Conservation (phyloP, 2,329 filamentous ascomycete species). For the Fusarium neocosmosporiellum region DNA sequence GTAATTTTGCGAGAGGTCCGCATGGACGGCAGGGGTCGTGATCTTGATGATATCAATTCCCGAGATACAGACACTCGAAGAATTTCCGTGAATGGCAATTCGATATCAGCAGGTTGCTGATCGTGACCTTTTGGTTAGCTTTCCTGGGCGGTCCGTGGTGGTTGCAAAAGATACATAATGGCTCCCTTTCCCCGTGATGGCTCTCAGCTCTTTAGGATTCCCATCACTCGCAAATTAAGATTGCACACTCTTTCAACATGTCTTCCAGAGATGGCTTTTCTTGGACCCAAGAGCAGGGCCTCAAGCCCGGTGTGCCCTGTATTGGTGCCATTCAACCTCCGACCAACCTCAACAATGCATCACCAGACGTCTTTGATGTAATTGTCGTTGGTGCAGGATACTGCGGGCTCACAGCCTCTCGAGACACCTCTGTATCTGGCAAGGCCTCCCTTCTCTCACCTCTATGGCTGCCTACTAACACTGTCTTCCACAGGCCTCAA, state of each 20-base stretch:
- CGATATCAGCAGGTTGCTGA: background rate
- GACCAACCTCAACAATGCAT: slow-evolving; percentile 26
- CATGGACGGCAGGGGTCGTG: background rate
- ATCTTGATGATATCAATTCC: background rate
- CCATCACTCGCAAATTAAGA: background rate
- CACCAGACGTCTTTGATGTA: slow-evolving; percentile 39
- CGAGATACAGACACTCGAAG: background rate
- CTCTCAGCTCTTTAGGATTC: background rate
- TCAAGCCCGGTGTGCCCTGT: slow-evolving; percentile 45
- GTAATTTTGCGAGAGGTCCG: slow-evolving; percentile 14
- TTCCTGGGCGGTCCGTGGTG: background rate
- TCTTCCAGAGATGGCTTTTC: slow-evolving; percentile 46
- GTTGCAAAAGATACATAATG: background rate
- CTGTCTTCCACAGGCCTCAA: slow-evolving; percentile 41
- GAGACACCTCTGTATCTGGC: slow-evolving; percentile 46
- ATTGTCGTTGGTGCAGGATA: slow-evolving; percentile 48
- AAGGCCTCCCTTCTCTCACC: background rate
- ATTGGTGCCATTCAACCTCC: slow-evolving; percentile 46
- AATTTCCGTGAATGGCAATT: slow-evolving; percentile 3
- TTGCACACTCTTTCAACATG: slow-evolving; percentile 29
- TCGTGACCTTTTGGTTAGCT: background rate
- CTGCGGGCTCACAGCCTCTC: slow-evolving; percentile 44
- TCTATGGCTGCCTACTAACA: background rate
- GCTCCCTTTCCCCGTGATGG: background rate
- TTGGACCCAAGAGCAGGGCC: slow-evolving; percentile 45